Conservation (phyloP, 495 filamentous ascomycete genomes). For the Staphylotrichum longicolle region DNA sequence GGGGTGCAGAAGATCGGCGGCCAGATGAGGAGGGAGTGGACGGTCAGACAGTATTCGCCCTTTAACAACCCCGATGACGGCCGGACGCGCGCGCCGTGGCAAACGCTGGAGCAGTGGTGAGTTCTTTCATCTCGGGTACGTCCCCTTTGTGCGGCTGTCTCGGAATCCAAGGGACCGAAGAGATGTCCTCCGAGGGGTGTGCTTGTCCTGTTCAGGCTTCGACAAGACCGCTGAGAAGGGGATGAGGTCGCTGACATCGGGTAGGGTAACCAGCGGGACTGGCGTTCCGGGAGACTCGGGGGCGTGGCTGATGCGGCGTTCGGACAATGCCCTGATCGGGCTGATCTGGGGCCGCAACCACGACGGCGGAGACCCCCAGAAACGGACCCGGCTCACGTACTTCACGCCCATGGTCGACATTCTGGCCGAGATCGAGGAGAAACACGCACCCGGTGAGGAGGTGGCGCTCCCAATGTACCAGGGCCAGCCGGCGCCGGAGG, state of each 20-base stretch:
- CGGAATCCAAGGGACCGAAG: too few species aligned
- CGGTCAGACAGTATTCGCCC: slow-evolving; percentile 22
- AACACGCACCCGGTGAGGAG: background rate
- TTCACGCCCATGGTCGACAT: slow-evolving; percentile 26
- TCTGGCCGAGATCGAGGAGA: slow-evolving; percentile 12
- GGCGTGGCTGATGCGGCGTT: slow-evolving; percentile 25
- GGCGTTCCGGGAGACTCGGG: slow-evolving; percentile 24
- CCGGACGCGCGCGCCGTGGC: slow-evolving; percentile 5
- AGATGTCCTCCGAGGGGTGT: too few species aligned
- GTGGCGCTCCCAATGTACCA: slow-evolving; percentile 2
- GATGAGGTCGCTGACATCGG: background rate
- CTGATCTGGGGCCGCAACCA: slow-evolving; percentile 25
- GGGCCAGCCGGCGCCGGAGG: background rate
- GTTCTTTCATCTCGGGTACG: background rate
- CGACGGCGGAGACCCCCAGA: slow-evolving; percentile 9
- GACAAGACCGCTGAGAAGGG: too few species aligned
- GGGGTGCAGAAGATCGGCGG: slow-evolving; percentile 17
- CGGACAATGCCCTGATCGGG: slow-evolving; percentile 20
- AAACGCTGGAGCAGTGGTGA: slow-evolving; percentile 19
- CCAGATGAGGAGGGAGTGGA: slow-evolving; percentile 19
- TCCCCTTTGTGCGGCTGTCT: too few species aligned
- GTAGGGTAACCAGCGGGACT: slow-evolving; percentile 20
- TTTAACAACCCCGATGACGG: background rate
- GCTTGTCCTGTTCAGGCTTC: too few species aligned
- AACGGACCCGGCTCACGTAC: slow-evolving; percentile 18